A percentile compares a stretch with the other conserved stretches of the same genome.
phyloP scores from a whole-genome alignment of 139 green algal genomes.

The Edaphochlamys debaryana region DNA sequence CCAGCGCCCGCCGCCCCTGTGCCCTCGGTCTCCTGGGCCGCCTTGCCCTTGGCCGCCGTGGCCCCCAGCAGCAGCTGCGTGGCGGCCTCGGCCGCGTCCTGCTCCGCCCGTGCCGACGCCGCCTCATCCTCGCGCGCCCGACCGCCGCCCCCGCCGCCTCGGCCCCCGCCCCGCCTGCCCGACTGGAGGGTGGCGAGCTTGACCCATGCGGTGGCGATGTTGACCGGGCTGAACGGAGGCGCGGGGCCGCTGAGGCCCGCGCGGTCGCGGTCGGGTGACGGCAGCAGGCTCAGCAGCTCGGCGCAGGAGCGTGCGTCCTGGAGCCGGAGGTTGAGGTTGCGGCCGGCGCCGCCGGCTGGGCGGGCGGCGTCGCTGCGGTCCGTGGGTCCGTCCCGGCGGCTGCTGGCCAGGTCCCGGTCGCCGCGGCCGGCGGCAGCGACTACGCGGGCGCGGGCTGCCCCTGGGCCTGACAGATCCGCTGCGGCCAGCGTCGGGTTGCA shows the following conservation, averaged over 20 bases:
- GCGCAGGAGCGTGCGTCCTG: background rate
- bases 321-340: background rate
- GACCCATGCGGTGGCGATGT: slow-evolving; percentile 23
- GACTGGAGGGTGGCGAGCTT: background rate
- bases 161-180: background rate
- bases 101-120: background rate
- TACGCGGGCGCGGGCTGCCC: too few species aligned
- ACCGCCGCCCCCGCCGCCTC: background rate
- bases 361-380: too few species aligned
- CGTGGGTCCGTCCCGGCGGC: too few species aligned
- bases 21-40: background rate
- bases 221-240: background rate
- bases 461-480: too few species aligned
- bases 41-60: background rate
- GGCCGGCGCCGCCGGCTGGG: too few species aligned
- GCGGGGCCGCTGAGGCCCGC: too few species aligned
- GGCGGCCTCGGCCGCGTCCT: background rate
- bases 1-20: background rate
- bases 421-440: too few species aligned
- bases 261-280: background rate
- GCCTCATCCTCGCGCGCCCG: background rate
- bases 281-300: background rate
- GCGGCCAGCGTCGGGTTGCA: too few species aligned
- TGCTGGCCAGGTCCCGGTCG: too few species aligned
- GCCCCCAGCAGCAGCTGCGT: background rate